phyloP scores from a whole-genome alignment of 2,329 filamentous ascomycete genomes.

The Emericellopsis atlantica region DNA sequence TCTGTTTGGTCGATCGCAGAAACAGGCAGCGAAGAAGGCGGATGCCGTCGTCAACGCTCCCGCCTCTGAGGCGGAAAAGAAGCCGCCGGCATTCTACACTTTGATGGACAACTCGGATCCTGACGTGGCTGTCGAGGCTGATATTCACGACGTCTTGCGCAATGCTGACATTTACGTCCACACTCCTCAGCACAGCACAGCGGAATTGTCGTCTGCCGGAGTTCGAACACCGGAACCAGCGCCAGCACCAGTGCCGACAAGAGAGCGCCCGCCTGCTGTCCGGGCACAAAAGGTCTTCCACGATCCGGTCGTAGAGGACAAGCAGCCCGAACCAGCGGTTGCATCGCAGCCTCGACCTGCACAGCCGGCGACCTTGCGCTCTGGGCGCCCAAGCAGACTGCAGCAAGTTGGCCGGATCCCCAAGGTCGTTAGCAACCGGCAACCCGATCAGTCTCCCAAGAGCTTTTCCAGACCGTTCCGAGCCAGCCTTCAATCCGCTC shows the following conservation, averaged over 20 bases:
- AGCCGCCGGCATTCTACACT: constrained; percentile 45
- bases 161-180: constrained; percentile 25
- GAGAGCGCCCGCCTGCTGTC: no score
- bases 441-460: constrained; percentile 55
- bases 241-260: background rate
- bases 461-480: constrained; percentile 81
- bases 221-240: background rate
- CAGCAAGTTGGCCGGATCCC: constrained; percentile 80
- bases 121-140: constrained; percentile 29
- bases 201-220: constrained; percentile 1
- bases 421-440: constrained; percentile 58
- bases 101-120: constrained; percentile 48
- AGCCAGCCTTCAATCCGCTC: constrained; percentile 28
- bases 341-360: no score
- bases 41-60: constrained; percentile 25
- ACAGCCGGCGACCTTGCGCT: background rate
- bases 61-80: constrained; percentile 24
- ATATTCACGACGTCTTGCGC: constrained; percentile 32
- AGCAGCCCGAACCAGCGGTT: no score
- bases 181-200: background rate
- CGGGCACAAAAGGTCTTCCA: background rate
- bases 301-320: background rate
- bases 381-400: constrained; percentile 41
- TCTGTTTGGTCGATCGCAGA: constrained; percentile 44
- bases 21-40: constrained; percentile 24